Evolutionary conservation across 2,329 filamentous ascomycete genomes (phyloP).

Genomic region (Alternaria postmessia): DNA sequence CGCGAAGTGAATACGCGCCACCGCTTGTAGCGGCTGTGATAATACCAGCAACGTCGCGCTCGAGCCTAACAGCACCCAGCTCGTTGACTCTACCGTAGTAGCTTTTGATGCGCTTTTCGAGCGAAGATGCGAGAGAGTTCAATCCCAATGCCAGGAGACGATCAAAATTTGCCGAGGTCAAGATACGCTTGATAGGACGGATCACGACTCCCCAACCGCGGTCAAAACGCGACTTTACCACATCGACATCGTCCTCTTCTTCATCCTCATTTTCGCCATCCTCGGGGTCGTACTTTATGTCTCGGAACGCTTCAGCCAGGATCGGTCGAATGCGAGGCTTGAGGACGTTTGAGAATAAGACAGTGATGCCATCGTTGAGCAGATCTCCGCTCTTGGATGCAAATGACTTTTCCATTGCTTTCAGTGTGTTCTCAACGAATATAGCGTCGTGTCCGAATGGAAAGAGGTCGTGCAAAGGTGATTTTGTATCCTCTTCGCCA

Average conservation of each 20-base stretch:
- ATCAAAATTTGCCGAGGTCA: constrained; percentile 79
- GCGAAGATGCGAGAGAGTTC: constrained; percentile 74
- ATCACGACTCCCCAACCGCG: constrained; percentile 86
- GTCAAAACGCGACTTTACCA: constrained; percentile 82
- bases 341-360: constrained; percentile 87
- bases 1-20: constrained; percentile 77
- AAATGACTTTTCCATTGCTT: constrained; percentile 75
- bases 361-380: constrained; percentile 81
- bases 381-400: constrained; percentile 81
- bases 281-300: constrained; percentile 79
- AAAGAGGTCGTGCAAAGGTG: constrained; percentile 69
- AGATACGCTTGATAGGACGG: constrained; percentile 81
- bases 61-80: constrained; percentile 81
- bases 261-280: constrained; percentile 53
- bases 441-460: constrained; percentile 79
- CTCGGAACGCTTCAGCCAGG: constrained; percentile 86
- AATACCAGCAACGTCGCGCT: constrained; percentile 82
- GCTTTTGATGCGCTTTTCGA: constrained; percentile 88
- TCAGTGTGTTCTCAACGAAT: constrained; percentile 73
- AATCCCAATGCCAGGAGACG: constrained; percentile 78
- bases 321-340: constrained; percentile 85
- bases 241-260: constrained; percentile 62
- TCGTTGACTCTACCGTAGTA: constrained; percentile 82
- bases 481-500: constrained; percentile 49
- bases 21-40: constrained; percentile 70